Evolutionary conservation across 176 grass and related monocot species (phyloP).

Genomic region (Phragmites australis): DNA sequence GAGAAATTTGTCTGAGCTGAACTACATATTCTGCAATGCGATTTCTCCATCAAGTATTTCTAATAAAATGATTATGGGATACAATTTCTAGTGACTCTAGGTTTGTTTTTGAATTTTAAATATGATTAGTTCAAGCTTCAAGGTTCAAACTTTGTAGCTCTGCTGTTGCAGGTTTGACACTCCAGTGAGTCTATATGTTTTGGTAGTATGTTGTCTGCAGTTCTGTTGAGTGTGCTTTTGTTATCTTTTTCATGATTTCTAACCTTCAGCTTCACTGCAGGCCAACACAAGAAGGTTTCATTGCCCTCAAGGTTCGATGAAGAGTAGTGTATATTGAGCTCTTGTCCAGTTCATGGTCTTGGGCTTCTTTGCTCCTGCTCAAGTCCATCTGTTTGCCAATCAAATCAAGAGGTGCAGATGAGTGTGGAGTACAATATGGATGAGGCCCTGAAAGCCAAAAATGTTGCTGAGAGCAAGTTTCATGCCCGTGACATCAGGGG

Average conservation of each 20-base stretch:
- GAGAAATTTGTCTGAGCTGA: constrained; percentile 10
- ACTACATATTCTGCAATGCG: neutral
- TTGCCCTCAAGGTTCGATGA: constrained; percentile 1
- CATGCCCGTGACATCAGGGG: constrained; percentile 54
- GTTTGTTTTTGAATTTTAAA: neutral
- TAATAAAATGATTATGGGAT: constrained; percentile 2
- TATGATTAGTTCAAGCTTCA: neutral
- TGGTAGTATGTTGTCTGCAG: constrained; percentile 1
- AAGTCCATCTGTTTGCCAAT: constrained; percentile 14
- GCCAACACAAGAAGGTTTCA: neutral
- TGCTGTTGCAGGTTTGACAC: neutral
- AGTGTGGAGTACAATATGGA: constrained; percentile 75
- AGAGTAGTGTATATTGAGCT: constrained; percentile 9
- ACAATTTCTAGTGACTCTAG: neutral
- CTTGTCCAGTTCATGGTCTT: constrained; percentile 22
- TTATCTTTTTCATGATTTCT: neutral
- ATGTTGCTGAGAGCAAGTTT: constrained; percentile 79
- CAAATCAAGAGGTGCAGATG: constrained; percentile 41
- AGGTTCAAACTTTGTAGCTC: neutral
- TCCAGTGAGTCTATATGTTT: neutral
- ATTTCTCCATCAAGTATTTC: neutral
- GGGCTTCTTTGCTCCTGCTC: constrained; percentile 21
- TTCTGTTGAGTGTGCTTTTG: neutral
- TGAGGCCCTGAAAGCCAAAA: constrained; percentile 73
- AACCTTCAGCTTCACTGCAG: constrained; percentile 16